Percentiles rank a stretch among this genome's conserved stretches.
Evolutionary conservation across 306 rosid species (phyloP).

Genomic region (Inga oerstediana): DNA sequence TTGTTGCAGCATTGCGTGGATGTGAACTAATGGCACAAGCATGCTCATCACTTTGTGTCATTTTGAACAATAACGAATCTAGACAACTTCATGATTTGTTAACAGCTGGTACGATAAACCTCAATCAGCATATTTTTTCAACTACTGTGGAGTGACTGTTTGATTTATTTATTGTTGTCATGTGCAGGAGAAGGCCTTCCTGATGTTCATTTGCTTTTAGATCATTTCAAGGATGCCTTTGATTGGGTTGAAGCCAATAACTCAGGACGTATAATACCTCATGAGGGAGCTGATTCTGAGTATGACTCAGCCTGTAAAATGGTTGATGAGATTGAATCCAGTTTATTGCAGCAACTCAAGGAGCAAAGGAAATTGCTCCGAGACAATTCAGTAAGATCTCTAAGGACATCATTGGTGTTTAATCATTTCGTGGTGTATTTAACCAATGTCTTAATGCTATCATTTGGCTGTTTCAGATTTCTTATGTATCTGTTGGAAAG

Average conservation of each 20-base stretch:
- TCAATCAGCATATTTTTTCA: neutral
- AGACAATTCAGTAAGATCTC: slow-evolving; percentile 60
- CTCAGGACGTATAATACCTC: slow-evolving; percentile 95
- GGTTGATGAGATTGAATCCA: slow-evolving; percentile 63
- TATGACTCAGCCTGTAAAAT: slow-evolving; percentile 81
- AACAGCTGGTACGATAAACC: slow-evolving; percentile 63
- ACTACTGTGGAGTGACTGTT: slow-evolving; percentile 28
- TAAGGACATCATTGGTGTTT: slow-evolving; percentile 12
- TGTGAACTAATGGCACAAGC: slow-evolving; percentile 83
- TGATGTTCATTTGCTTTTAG: slow-evolving; percentile 54
- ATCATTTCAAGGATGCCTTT: slow-evolving; percentile 88
- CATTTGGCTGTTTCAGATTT: slow-evolving; percentile 57
- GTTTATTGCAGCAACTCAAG: slow-evolving; percentile 61
- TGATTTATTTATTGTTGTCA: slow-evolving; percentile 26
- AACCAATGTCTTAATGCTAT: slow-evolving; percentile 25
- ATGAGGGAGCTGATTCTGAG: slow-evolving; percentile 75
- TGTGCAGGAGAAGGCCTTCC: slow-evolving; percentile 78
- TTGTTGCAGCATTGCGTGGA: slow-evolving; percentile 79
- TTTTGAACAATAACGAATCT: slow-evolving; percentile 65
- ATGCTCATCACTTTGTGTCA: slow-evolving; percentile 63
- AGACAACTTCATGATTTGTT: slow-evolving; percentile 68
- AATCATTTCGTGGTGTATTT: slow-evolving; percentile 23
- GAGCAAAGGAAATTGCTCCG: slow-evolving; percentile 73
- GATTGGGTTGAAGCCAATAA: slow-evolving; percentile 93
- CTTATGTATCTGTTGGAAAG: slow-evolving; percentile 77